These are phyloP conservation scores for Linnemannia exigua DNA, from an alignment of 192 early-diverging fungal genomes.

Conservation along the genomic window DNA sequence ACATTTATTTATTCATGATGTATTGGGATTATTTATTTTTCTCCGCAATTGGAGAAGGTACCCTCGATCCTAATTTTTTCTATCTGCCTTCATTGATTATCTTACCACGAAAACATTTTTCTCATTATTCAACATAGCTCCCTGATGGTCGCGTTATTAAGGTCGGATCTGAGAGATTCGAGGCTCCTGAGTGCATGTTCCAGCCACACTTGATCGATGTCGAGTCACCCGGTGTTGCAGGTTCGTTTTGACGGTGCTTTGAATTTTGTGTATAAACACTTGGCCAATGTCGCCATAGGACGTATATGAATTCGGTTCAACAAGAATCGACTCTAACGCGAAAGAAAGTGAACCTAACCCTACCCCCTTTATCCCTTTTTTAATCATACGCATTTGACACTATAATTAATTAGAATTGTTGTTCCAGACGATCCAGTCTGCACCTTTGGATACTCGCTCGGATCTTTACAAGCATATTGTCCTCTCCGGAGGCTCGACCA, in stretches of 20 bases:
- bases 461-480: constrained; percentile 99
- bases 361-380: background rate
- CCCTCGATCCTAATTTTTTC: background rate
- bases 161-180: constrained; percentile 97
- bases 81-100: background rate
- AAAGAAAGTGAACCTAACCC: background rate
- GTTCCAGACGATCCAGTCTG: constrained; percentile 92
- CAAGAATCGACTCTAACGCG: background rate
- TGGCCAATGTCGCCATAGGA: background rate
- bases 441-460: constrained; percentile 91
- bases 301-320: background rate
- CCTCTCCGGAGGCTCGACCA: constrained; percentile 97
- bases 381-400: too few species aligned
- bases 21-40: background rate
- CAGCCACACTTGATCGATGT: constrained; percentile 97
- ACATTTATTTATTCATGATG: background rate
- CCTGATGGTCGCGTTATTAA: constrained; percentile 99
- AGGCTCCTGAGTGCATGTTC: constrained; percentile 99
- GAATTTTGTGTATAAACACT: background rate
- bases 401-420: constrained; percentile 79
- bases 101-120: background rate
- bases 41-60: background rate
- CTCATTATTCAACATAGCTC: constrained; percentile 65
- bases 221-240: constrained; percentile 93
- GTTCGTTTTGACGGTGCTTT: constrained; percentile 60